Evolutionary conservation across 2,329 filamentous ascomycete species (phyloP).

Genomic region (Fusarium graminum): DNA sequence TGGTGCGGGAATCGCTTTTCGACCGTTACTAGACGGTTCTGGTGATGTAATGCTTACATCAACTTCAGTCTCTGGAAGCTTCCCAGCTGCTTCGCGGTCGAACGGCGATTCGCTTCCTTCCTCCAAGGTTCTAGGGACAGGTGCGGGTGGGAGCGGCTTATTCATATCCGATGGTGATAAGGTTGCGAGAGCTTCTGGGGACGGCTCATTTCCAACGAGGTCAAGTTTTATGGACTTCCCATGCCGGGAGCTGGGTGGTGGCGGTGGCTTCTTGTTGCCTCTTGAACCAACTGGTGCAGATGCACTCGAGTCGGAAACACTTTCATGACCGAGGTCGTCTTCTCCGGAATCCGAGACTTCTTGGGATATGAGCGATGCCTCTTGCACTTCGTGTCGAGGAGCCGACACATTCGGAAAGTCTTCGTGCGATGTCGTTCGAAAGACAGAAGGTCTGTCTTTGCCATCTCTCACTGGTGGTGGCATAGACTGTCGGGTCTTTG

Average conservation of each 20-base stretch:
- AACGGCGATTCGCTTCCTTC: conserved; percentile 66
- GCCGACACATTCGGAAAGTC: conserved; percentile 21
- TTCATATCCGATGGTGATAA: conserved; percentile 46
- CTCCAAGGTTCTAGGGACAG: conserved; percentile 60
- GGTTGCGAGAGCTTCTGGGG: conserved; percentile 32
- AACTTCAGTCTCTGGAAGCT: conserved; percentile 60
- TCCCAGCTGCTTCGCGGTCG: conserved; percentile 66
- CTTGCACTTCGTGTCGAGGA: conserved; percentile 32
- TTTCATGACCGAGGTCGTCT: conserved; percentile 41
- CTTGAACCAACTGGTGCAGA: conserved; percentile 45
- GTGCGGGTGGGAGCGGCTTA: conserved; percentile 72
- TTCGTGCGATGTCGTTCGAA: conserved; percentile 35
- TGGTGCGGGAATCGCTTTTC: conserved; percentile 63
- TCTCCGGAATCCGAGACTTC: conserved; percentile 42
- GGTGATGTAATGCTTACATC: conserved; percentile 49
- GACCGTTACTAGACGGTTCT: conserved; percentile 54
- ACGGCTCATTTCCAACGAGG: conserved; percentile 52
- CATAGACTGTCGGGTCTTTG: conserved; percentile 26
- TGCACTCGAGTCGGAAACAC: conserved; percentile 49
- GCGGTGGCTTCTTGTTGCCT: conserved; percentile 74
- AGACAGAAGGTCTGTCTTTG: conserved; percentile 37
- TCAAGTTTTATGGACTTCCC: conserved; percentile 76
- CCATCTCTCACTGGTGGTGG: conserved; percentile 14
- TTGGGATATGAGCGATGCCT: conserved; percentile 42
- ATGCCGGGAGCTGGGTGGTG: conserved; percentile 80